Percentiles rank a stretch among this genome's conserved stretches.
Evolutionary conservation across 2,329 filamentous ascomycete genomes (phyloP).

Genomic region (Monosporascus sp.): DNA sequence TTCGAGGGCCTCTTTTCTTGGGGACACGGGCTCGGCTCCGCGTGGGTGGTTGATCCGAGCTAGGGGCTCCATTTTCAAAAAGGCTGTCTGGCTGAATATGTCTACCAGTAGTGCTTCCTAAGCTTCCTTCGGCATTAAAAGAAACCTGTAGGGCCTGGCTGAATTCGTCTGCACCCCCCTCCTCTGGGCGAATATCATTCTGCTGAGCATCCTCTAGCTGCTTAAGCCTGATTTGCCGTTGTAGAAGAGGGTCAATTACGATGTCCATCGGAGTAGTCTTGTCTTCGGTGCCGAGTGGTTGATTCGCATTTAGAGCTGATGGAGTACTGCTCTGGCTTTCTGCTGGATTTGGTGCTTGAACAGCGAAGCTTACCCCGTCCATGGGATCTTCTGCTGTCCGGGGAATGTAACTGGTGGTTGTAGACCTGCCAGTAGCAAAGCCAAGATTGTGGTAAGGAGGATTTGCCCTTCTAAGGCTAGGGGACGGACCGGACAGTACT

Average conservation of each 20-base stretch:
- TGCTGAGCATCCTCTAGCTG: constrained; percentile 1
- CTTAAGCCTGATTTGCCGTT: constrained; percentile 17
- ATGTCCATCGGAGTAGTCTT: constrained; percentile 10
- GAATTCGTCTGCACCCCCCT: background rate
- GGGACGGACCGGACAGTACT: background rate
- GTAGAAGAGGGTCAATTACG: constrained; percentile 20
- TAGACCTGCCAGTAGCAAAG: background rate
- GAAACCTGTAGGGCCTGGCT: background rate
- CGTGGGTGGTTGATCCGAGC: background rate
- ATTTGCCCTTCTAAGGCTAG: background rate
- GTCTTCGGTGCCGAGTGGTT: constrained; percentile 1
- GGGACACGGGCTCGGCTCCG: constrained; percentile 11
- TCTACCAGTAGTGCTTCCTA: too few relatives aligned
- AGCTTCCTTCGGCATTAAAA: background rate
- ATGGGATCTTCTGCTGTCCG: background rate
- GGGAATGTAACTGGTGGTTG: background rate
- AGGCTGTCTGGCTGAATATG: background rate
- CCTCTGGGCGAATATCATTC: background rate
- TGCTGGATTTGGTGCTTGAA: background rate
- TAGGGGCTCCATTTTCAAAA: background rate
- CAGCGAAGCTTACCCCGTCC: background rate
- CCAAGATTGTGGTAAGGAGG: background rate
- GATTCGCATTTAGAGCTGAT: background rate
- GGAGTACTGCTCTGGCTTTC: background rate
- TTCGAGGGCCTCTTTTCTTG: constrained; percentile 42